Base-by-base conservation (phyloP, 352 stramenopile genomes). In the Thraustochytrium sp. region DNA sequence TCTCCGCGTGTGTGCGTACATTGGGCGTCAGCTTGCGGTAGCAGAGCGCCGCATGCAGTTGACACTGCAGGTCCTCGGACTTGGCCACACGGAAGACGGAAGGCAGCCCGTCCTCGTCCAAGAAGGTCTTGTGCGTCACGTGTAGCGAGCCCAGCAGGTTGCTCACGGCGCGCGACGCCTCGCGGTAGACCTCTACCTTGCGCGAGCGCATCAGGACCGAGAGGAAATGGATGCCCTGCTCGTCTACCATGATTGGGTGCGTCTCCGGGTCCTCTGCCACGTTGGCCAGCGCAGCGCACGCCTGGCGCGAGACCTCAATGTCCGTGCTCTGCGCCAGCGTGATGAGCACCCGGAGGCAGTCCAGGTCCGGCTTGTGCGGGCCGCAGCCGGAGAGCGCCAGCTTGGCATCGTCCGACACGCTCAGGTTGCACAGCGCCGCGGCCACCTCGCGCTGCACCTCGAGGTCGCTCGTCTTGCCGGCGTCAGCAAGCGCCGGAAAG, bases 391-490 rank as follows among this genome's bases (percentile, higher is more conserved):
- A 46, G 2, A 80, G 46, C 5, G 40, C 68, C 8, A 80, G 31
- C 26, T 80, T 80, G 23, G 68, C 68, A 5, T 46, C 40, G 51
- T 80, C 68, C 16, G 48, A 65, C 5, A 89, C 93, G 21, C 93
- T 98, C 4, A 99, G 88, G 55, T 90, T 96, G 85, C 96, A 98
- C 49, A 98, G 93, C 4, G 94, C 92, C 4, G 93, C 92, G 4
- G 94, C 91, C 23, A 98, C 94, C 87, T 98, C 93, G 51, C 92
- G 88, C 55, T 97, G 91, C 54, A 98, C 91, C 76, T 97, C 91
- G 37, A 91, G 89, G 31, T 98, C 92, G 64, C 96, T 90, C 3
- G 91, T 96, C 2, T 93, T 90, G 16, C 93, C 94, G 91, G 48
- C 42, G 8, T 61, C 46, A 11, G 68, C 68, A 44, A 80, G n/a